Percentiles rank a stretch among this genome's conserved stretches.
Conservation (phyloP, 345 rosid genomes). For the Erysimum cheiranthoides region DNA sequence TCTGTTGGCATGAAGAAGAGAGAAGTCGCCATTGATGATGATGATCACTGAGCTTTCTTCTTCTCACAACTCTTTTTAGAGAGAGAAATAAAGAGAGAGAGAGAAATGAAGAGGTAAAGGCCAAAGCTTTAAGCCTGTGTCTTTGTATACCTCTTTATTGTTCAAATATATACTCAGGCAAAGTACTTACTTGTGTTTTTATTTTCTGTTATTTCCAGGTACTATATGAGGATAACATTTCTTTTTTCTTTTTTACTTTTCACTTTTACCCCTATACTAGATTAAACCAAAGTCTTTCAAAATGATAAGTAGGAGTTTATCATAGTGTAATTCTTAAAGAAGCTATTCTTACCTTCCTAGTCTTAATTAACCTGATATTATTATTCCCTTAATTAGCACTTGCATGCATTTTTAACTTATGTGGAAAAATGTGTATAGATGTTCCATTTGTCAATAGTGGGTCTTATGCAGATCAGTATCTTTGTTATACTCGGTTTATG, state of each 20-base stretch:
- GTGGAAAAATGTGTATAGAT: neutral
- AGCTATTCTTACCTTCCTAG: neutral
- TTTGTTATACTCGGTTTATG: neutral
- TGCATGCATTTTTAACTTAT: conserved; percentile 3
- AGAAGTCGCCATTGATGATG: conserved; percentile 45
- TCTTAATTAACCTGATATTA: neutral
- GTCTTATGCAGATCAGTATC: neutral
- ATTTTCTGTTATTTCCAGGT: conserved; percentile 48
- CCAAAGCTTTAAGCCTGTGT: conserved; percentile 29
- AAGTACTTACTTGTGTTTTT: conserved; percentile 43
- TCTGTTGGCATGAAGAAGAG: conserved; percentile 35
- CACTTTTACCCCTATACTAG: conserved; percentile 3
- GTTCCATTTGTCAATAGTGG: neutral
- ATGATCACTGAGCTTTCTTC: conserved; percentile 33
- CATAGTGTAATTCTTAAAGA: neutral
- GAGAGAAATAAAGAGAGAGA: neutral
- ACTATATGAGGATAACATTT: conserved; percentile 43
- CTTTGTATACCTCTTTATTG: conserved; percentile 25
- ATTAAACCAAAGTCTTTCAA: neutral
- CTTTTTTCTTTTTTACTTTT: conserved; percentile 10
- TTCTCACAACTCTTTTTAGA: conserved; percentile 6
- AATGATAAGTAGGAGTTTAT: neutral
- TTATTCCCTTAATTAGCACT: neutral
- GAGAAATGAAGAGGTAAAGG: conserved; percentile 30
- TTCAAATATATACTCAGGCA: conserved; percentile 30